Evolutionary conservation across 371 early-diverging fungal species (phyloP).

Genomic region (Cokeromyces recurvatus): DNA sequence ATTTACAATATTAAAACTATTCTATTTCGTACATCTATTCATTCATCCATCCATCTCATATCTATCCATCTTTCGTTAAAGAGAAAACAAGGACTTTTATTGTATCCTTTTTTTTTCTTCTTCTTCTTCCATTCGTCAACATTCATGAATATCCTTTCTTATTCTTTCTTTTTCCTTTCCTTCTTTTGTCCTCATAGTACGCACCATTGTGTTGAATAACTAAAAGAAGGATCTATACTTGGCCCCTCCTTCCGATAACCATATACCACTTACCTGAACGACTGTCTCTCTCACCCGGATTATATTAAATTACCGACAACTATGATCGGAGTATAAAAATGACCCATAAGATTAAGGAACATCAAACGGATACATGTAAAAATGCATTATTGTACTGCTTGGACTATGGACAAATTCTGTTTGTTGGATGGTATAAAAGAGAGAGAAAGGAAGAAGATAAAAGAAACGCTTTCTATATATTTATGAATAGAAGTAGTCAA

Average conservation of each 20-base stretch:
- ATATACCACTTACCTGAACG: slow-evolving; percentile 1
- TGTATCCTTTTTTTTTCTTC: background rate
- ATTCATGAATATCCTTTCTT: too few relatives aligned
- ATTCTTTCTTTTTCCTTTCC: background rate
- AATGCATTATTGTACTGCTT: background rate
- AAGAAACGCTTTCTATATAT: too few relatives aligned
- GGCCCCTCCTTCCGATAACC: slow-evolving; percentile 2
- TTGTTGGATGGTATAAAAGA: too few relatives aligned
- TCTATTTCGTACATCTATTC: background rate
- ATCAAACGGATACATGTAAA: background rate
- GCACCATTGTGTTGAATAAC: slow-evolving; percentile 22
- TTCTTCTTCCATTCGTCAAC: slow-evolving; percentile 1
- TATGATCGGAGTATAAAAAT: too few relatives aligned
- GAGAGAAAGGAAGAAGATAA: background rate
- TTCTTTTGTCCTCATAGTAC: slow-evolving; percentile 4
- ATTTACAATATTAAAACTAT: background rate
- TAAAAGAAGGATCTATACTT: slow-evolving; percentile 19
- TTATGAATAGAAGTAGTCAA: too few relatives aligned
- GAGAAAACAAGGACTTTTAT: too few relatives aligned
- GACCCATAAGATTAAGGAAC: background rate
- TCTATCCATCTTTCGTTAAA: background rate
- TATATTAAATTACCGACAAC: background rate
- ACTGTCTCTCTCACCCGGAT: slow-evolving; percentile 1
- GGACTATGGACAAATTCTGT: background rate
- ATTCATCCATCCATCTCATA: slow-evolving; percentile 5